phyloP scores from a whole-genome alignment of 495 filamentous ascomycete genomes.

The Haplographium delicatum region DNA sequence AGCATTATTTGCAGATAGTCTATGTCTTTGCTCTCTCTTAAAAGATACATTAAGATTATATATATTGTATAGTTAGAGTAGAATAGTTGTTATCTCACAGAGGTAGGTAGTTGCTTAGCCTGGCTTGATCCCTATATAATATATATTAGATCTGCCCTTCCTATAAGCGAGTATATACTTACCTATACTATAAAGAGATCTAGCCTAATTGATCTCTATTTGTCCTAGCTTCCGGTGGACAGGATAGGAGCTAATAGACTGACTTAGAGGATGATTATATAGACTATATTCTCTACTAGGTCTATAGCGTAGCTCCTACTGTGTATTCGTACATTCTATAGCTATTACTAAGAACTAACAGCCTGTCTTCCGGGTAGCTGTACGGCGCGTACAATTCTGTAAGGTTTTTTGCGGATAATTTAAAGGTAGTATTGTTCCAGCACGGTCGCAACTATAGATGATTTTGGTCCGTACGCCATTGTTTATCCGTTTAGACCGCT shows the following conservation, averaged over 20 bases:
- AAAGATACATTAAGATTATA: not conserved
- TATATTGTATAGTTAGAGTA: not conserved
- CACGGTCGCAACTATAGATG: not conserved
- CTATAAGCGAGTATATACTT: not conserved
- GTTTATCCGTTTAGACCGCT: not conserved
- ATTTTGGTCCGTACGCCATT: not conserved
- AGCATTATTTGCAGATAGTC: not conserved
- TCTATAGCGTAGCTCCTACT: not conserved
- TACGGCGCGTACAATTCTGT: not conserved
- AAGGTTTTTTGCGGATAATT: not conserved
- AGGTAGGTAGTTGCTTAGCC: not conserved
- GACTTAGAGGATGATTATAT: not conserved
- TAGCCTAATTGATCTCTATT: constrained; percentile 1
- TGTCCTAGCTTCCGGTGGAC: not conserved
- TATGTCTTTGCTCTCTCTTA: not conserved
- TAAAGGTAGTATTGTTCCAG: not conserved
- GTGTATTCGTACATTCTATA: not conserved
- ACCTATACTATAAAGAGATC: not conserved
- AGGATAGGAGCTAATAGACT: not conserved
- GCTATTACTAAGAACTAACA: constrained; percentile 2
- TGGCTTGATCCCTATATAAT: not conserved
- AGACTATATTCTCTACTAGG: not conserved
- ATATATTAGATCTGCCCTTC: not conserved
- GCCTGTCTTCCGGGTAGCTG: not conserved
- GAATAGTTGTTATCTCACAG: not conserved